A percentile compares a stretch with the other conserved stretches of the same genome.
phyloP scores from a whole-genome alignment of 108 stramenopile genomes.

The Cyclostephanos tholiformis region DNA sequence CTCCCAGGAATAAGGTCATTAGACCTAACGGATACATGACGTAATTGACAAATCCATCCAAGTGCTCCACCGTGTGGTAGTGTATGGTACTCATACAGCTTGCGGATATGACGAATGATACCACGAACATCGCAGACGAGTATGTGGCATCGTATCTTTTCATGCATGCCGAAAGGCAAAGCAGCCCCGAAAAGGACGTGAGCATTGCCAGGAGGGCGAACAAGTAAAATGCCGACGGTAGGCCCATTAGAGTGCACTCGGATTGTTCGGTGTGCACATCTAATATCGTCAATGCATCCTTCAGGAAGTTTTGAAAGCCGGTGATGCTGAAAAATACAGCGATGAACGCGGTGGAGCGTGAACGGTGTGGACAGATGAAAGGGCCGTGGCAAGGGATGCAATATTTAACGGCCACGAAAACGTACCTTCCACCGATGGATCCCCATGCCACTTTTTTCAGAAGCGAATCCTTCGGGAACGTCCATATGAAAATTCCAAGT shows the following conservation, averaged over 20 bases:
- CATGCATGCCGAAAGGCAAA: constrained; percentile 77
- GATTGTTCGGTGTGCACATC: constrained; percentile 26
- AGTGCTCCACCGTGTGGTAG: constrained; percentile 69
- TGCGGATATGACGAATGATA: constrained; percentile 74
- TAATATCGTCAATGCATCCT: constrained; percentile 73
- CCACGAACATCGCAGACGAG: constrained; percentile 81
- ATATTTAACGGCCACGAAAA: no score
- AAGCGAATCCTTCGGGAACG: constrained; percentile 18
- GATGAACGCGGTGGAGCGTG: not conserved
- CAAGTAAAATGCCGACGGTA: constrained; percentile 33
- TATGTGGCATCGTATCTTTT: constrained; percentile 86
- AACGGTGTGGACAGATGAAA: not conserved
- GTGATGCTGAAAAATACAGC: constrained; percentile 45
- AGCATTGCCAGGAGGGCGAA: constrained; percentile 49
- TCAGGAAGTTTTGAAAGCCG: constrained; percentile 82
- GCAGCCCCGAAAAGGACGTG: constrained; percentile 65
- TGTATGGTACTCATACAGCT: constrained; percentile 72
- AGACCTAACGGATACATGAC: constrained; percentile 76
- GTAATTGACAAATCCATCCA: constrained; percentile 45
- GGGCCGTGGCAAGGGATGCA: no score
- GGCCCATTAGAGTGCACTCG: constrained; percentile 3
- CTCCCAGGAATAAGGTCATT: constrained; percentile 61
- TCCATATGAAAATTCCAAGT: constrained; percentile 40
- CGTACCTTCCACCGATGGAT: constrained; percentile 44
- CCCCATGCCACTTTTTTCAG: constrained; percentile 48